Base-by-base conservation (phyloP, 1,139 yeast species). In the Candida sp. region DNA sequence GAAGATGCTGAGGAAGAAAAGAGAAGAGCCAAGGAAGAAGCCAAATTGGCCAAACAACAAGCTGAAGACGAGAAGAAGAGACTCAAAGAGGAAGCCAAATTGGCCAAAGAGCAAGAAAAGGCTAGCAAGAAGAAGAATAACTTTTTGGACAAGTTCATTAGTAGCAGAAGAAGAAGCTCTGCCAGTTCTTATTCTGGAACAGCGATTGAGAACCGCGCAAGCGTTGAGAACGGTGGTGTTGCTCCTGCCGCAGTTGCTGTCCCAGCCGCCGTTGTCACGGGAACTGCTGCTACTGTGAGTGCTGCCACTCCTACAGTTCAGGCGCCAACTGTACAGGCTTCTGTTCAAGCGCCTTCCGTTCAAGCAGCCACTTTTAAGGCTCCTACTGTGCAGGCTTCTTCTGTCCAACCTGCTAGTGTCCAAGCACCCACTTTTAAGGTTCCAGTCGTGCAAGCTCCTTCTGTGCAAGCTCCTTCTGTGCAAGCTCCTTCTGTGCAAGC, bases 71-170 rank as follows among this genome's bases (percentile, higher is more conserved):
- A 52, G 42, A 47, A 56, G 49, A 55, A 44, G 44, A 45, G 35
- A 48, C 52, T 56, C 5, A 53, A 57, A 47, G 57, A 56, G 27
- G 57, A 44, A 5, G 38, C 38, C 7, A 34, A 34, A 12, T 12
- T 34, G 8, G 23, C 23, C 9, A 34, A 44, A 27, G 47, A 51
- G 27, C 38, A 43, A 8, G 54, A 54, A 42, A 50, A 52, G 37
- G 42, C 49, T 5, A 57, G 58, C 5, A 60, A 54, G 47, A 51
- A 58, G 28, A 53, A 50, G n/a, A 53, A 40, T 8, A 49, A 51
- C 2, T 47, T 54, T 12, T 48, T 46, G 41, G 45, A 47, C 42
- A 53, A 48, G 27, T 38, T 38, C 28, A 46, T 38, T 22, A 28
- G 17, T 17, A 17, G 48, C 47, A 46, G 51, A 43, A 44, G 47